A percentile compares a stretch with the other conserved stretches of the same genome.
Conservation (phyloP, 1,284 basidiomycete species). For the Cutaneotrichosporon mucoides region DNA sequence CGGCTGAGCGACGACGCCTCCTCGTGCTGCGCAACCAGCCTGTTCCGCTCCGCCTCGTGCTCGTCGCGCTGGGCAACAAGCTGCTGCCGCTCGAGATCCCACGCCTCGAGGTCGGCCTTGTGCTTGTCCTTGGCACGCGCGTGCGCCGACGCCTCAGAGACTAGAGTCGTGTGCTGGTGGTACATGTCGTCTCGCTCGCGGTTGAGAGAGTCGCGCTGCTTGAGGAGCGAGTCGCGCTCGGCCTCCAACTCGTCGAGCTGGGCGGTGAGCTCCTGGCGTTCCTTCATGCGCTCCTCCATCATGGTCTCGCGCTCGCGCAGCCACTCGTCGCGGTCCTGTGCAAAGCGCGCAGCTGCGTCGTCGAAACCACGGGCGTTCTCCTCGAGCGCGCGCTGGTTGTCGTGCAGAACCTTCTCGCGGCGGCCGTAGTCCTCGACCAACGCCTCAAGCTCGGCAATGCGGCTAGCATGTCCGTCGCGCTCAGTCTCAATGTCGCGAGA, state of each 20-base stretch:
- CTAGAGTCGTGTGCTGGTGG: neutral
- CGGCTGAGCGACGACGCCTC: neutral
- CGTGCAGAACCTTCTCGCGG: conserved; percentile 37
- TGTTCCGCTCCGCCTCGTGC: conserved; percentile 1
- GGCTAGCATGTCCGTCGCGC: conserved; percentile 13
- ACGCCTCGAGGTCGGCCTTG: neutral
- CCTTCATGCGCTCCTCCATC: conserved; percentile 2
- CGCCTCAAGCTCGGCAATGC: conserved; percentile 40
- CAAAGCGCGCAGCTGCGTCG: conserved; percentile 48
- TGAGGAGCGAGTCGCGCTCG: neutral
- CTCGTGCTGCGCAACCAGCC: neutral
- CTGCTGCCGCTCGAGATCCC: neutral
- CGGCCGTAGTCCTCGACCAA: conserved; percentile 41
- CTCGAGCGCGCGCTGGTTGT: conserved; percentile 25
- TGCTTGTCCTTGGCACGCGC: neutral
- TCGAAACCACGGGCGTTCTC: conserved; percentile 12
- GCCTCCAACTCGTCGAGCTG: conserved; percentile 8
- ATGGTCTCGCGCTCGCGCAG: conserved; percentile 5
- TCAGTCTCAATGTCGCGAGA: conserved; percentile 18
- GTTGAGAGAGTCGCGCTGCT: neutral
- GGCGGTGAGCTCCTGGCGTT: neutral
- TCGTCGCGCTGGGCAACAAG: conserved; percentile 4
- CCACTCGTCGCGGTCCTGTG: conserved; percentile 54
- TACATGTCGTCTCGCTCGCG: neutral
- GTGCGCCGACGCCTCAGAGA: neutral